These are phyloP conservation scores for Penicillium verhagenii DNA, from an alignment of 495 filamentous ascomycete genomes.

Conservation along the genomic window DNA sequence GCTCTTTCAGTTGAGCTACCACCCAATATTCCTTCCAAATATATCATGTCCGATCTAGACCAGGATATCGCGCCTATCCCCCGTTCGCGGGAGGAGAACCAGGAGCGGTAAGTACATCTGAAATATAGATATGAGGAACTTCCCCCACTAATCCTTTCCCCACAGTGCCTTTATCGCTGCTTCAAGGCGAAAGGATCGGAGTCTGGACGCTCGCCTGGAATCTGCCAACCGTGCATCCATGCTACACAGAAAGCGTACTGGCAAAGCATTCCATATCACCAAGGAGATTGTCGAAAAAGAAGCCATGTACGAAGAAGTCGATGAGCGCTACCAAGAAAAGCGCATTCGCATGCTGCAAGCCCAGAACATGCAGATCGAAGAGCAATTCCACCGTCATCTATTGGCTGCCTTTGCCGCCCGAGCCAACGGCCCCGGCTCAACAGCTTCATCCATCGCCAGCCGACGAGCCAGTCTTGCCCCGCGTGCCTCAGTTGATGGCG, in stretches of 20 bases:
- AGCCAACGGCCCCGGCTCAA: constrained; percentile 13
- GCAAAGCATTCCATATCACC: constrained; percentile 77
- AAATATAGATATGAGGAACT: no score
- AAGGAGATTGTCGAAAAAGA: constrained; percentile 88
- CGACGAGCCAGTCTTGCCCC: constrained; percentile 27
- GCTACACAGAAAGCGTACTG: constrained; percentile 87
- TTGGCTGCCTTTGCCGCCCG: constrained; percentile 34
- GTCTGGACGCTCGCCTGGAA: constrained; percentile 83
- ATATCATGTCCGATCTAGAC: constrained; percentile 31
- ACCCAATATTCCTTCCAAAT: not conserved
- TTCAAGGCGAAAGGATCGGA: constrained; percentile 85
- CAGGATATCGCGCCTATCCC: constrained; percentile 38
- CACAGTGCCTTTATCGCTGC: constrained; percentile 88
- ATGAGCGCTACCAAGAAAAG: constrained; percentile 59
- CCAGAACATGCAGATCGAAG: constrained; percentile 43
- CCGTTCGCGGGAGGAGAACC: constrained; percentile 73
- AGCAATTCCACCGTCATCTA: constrained; percentile 42
- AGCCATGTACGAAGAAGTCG: constrained; percentile 97
- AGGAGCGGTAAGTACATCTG: constrained; percentile 63
- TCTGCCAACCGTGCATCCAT: constrained; percentile 85
- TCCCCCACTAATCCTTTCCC: no score
- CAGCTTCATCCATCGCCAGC: constrained; percentile 20
- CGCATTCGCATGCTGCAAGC: constrained; percentile 43
- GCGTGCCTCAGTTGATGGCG: constrained; percentile 29
- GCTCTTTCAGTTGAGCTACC: not conserved